Conservation (phyloP, 768 basidiomycete genomes). For the Goffeauzyma gilvescens region DNA sequence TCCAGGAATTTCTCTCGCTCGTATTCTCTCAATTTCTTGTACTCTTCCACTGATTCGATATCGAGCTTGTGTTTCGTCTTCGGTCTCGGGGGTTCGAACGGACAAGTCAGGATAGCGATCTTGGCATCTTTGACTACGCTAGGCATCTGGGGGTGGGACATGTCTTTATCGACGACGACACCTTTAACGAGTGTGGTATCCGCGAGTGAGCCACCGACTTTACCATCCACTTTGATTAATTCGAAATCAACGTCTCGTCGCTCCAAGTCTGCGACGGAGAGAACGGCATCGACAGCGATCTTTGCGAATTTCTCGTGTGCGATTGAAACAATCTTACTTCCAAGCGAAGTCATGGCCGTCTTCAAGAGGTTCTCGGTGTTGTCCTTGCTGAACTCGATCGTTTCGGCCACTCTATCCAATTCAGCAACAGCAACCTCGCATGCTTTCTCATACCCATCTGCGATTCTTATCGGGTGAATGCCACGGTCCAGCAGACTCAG, state of each 20-base stretch:
- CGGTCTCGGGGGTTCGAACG: slow-evolving; percentile 94
- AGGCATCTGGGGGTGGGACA: slow-evolving; percentile 99
- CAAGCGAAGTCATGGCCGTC: slow-evolving; percentile 86
- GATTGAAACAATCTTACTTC: slow-evolving; percentile 98
- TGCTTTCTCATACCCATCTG: slow-evolving; percentile 93
- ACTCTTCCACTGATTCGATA: slow-evolving; percentile 90
- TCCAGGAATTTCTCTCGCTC: slow-evolving; percentile 90
- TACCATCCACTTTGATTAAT: slow-evolving; percentile 96
- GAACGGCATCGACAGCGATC: slow-evolving; percentile 92
- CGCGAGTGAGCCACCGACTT: slow-evolving; percentile 89
- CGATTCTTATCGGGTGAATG: slow-evolving; percentile 95
- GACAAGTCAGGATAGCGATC: slow-evolving; percentile 91
- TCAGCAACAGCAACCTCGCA: slow-evolving; percentile 77
- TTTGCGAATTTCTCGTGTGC: slow-evolving; percentile 86
- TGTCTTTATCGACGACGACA: slow-evolving; percentile 98
- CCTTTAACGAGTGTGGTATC: slow-evolving; percentile 91
- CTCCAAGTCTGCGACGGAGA: slow-evolving; percentile 84
- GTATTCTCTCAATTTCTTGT: slow-evolving; percentile 79
- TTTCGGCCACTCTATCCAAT: slow-evolving; percentile 76
- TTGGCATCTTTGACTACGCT: slow-evolving; percentile 66
- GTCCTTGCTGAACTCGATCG: slow-evolving; percentile 59
- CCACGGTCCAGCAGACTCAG: slow-evolving; percentile 95
- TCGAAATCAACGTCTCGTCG: slow-evolving; percentile 91
- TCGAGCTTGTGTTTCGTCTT: slow-evolving; percentile 97
- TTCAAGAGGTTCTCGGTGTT: slow-evolving; percentile 77